These are phyloP conservation scores for Mortierella alpina DNA, from an alignment of 192 early-diverging fungal genomes.

Conservation along the genomic window DNA sequence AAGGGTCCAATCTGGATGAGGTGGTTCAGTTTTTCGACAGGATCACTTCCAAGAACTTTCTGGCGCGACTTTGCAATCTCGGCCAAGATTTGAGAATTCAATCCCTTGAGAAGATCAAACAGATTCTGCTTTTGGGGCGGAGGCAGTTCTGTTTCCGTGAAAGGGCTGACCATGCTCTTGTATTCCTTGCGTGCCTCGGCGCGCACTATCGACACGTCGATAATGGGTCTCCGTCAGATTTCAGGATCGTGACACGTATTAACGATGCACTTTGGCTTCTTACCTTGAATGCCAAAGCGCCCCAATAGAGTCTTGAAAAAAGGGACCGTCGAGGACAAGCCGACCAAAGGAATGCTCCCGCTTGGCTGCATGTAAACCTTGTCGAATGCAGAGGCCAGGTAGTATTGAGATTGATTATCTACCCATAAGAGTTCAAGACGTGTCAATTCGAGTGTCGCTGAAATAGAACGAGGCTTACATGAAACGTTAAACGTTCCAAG, in stretches of 20 bases:
- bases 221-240: neutral
- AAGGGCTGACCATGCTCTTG: slow-evolving; percentile 64
- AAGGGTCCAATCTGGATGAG: slow-evolving; percentile 70
- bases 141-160: slow-evolving; percentile 63
- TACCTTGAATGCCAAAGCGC: slow-evolving; percentile 64
- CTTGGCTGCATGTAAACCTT: slow-evolving; percentile 71
- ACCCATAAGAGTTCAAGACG: neutral
- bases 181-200: slow-evolving; percentile 69
- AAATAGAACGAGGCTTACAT: no score
- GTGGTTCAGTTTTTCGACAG: slow-evolving; percentile 54
- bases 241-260: neutral
- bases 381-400: slow-evolving; percentile 73
- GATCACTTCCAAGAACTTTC: slow-evolving; percentile 35
- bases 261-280: neutral
- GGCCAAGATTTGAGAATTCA: slow-evolving; percentile 64
- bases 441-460: neutral
- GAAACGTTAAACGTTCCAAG: no score
- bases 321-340: slow-evolving; percentile 59
- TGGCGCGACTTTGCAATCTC: slow-evolving; percentile 62
- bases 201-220: slow-evolving; percentile 27
- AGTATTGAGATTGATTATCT: slow-evolving; percentile 73
- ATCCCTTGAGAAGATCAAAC: slow-evolving; percentile 57
- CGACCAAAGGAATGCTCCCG: slow-evolving; percentile 68
- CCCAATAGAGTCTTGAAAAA: slow-evolving; percentile 72
- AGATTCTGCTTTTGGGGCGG: slow-evolving; percentile 68